Conservation (phyloP, 2,329 filamentous ascomycete species). For the Tolypocladium nubicola region DNA sequence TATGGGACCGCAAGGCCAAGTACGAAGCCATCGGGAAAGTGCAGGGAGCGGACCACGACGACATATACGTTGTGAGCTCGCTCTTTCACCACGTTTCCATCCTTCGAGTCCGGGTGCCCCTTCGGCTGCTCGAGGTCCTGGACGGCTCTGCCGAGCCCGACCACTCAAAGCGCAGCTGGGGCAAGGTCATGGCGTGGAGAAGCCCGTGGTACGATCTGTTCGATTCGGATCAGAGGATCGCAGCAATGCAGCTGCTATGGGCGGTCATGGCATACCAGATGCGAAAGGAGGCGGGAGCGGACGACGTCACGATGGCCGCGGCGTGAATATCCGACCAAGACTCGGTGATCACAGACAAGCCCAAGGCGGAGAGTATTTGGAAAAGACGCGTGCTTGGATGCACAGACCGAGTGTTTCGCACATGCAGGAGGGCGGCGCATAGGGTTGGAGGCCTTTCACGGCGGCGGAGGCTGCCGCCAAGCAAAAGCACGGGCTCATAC, state of each 20-base stretch:
- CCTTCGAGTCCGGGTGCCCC: slow-evolving; percentile 47
- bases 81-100: slow-evolving; percentile 53
- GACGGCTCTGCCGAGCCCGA: slow-evolving; percentile 31
- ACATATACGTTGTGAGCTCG: slow-evolving; percentile 50
- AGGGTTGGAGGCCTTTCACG: neutral
- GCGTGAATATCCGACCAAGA: slow-evolving; percentile 4
- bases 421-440: neutral
- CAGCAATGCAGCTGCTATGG: slow-evolving; percentile 48
- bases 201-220: slow-evolving; percentile 55
- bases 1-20: slow-evolving; percentile 50
- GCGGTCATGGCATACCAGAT: slow-evolving; percentile 50
- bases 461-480: neutral
- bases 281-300: slow-evolving; percentile 24
- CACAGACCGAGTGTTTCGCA: neutral
- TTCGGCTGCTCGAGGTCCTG: slow-evolving; percentile 39
- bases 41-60: slow-evolving; percentile 39
- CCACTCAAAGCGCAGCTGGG: slow-evolving; percentile 32
- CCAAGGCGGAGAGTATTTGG: neutral
- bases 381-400: neutral
- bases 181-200: slow-evolving; percentile 42
- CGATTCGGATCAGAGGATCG: slow-evolving; percentile 38
- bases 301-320: neutral
- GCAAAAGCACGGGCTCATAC: neutral
- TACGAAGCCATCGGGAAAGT: slow-evolving; percentile 47
- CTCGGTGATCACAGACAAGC: neutral